Evolutionary conservation across 2,329 filamentous ascomycete species (phyloP).

Genomic region (Pseudogymnoascus pannorum): DNA sequence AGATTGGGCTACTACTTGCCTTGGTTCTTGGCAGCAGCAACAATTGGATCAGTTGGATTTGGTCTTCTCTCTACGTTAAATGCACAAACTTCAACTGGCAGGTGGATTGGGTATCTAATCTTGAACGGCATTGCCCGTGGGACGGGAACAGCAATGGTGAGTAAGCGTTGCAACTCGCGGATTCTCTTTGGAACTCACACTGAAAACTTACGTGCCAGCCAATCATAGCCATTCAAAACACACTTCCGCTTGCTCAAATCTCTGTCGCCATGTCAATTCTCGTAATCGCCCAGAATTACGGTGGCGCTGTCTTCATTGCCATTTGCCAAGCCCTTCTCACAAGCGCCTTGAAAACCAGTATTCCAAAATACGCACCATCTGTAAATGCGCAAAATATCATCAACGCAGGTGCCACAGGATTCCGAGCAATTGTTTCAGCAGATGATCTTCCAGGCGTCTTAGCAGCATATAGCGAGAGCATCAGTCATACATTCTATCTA

Average conservation of each 20-base stretch:
- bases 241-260: conserved; percentile 14
- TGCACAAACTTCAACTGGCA: conserved; percentile 11
- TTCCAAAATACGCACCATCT: conserved; percentile 27
- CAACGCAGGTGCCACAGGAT: conserved; percentile 33
- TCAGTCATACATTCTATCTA: conserved; percentile 6
- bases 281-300: conserved; percentile 29
- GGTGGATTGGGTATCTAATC: conserved; percentile 19
- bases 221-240: conserved; percentile 29
- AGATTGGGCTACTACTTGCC: conserved; percentile 21
- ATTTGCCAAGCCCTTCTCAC: conserved; percentile 26
- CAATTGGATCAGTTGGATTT: conserved; percentile 10
- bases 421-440: conserved; percentile 27
- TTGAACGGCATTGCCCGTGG: conserved; percentile 56
- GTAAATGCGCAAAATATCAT: conserved; percentile 30
- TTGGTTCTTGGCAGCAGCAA: conserved; percentile 15
- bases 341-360: conserved; percentile 17
- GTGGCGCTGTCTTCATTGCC: conserved; percentile 26
- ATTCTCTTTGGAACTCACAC: too few relatives aligned
- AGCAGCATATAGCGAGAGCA: conserved; percentile 16
- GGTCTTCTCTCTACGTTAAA: conserved; percentile 17
- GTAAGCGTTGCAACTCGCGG: too few relatives aligned
- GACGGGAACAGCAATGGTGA: too few relatives aligned
- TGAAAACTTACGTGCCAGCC: too few relatives aligned
- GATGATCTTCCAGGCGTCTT: conserved; percentile 22
- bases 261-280: conserved; percentile 14